Evolutionary conservation across 2,329 filamentous ascomycete genomes (phyloP), one percentile per base, ranked within the genome.

Genomic region (Helminthosporium solani): DNA sequence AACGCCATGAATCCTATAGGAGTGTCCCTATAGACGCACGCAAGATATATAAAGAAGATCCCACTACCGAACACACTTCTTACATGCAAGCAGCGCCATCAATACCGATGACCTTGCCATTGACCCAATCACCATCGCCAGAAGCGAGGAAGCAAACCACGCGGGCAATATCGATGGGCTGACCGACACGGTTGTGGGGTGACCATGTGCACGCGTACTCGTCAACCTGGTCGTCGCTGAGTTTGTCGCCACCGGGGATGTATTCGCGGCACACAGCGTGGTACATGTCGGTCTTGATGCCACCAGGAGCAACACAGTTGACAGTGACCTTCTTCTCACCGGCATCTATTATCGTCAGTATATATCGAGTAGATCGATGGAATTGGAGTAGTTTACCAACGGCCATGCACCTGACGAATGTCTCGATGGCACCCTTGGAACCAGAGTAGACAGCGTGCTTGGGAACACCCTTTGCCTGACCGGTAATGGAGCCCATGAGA

Each of bases 101-200:
- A 44, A 76, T 75, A 51, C 75, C 75, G 53, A 78, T 75, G 62
- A 78, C 73, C 71, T 78, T 78, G 63, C 76, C 76, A 63, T 78
- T 78, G 49, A 78, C 71, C 77, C 64, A 78, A 62, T 85, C 74
- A 66, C 81, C 66, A 68, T 83, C 70, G 73, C 84, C 70, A 66
- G 79, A 68, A 58, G 82, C 65, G 68, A 84, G 57, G 76, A 81
- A 74, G 72, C 78, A 81, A 46, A 84, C 82, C 15, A 84, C 81
- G 50, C 82, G 79, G 52, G 83, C 84, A 65, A 87, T 81, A 64
- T 86, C 84, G 62, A 84, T 80, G 46, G 83, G 83, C 53, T 85
- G 81, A 55, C 83, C 83, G 48, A 85, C 83, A 62, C 83, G 80
- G 72, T 78, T 77, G 57, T 83, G 74, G 30, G 83, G 83, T 15